Evolutionary conservation across 106 monocot genomes (phyloP), one percentile per base, ranked within the genome.

Genomic region (Dendrobium officinale): DNA sequence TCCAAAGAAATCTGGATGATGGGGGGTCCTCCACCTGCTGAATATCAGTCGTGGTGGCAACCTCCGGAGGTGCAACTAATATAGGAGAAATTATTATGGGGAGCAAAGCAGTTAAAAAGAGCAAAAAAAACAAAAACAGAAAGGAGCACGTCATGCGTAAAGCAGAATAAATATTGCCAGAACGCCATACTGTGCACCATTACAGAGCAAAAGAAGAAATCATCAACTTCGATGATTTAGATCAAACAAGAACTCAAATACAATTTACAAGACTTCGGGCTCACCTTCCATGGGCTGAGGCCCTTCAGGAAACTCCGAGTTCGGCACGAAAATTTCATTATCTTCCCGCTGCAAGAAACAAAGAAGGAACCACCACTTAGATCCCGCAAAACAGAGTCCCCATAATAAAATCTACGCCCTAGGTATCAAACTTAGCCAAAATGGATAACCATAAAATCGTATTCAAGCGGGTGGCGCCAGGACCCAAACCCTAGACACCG

Each of bases 1-100:
- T 91, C 98, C 98, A 95, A 3, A 89, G 91, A 80, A 93, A 99
- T 72, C 86, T 87, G 19, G 95, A 90, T 5, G 85, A 73, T 13
- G 92, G 85, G 67, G 95, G 95, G 75, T 99, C 98, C 78, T 99
- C 98, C 72, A 81, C 82, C 51, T 80, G 95, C 86, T 94, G 95
- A 83, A 84, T 87, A 75, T 99, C 98, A 0, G 89, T 88, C 2
- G 89, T 89, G 26, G 80, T 83, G n/a, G 72, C 87, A 66, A 88
- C 68, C 58, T 89, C 89, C 6, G 85, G 66, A 78, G 90, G 98
- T 9, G 83, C 83, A 40, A 88, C 87, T 85, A 81, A 27, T 58
- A 79, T 70, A 16, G 54, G 67, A 64, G 33, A 49, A 75, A 59
- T 19, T 40, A 77, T 6, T 41, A 13, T 6, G 5, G 27, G 72